Evolutionary conservation across 192 early-diverging fungal species (phyloP), one percentile per base, ranked within the genome.

Genomic region (Rhizophlyctis rosea): DNA sequence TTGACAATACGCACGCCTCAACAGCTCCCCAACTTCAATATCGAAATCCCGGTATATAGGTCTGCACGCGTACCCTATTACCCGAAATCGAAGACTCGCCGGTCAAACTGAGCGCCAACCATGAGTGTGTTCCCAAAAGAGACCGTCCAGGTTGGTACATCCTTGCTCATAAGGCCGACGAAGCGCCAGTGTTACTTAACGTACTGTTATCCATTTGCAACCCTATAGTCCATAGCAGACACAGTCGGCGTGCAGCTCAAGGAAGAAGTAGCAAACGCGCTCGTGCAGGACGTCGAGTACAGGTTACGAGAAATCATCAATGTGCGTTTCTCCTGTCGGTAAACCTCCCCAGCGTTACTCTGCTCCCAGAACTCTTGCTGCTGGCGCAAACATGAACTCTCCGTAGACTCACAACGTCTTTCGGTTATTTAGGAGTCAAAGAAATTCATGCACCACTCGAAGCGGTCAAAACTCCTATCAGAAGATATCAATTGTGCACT

Each of bases 361-460:
- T n/a, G n/a, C n/a, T n/a, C n/a, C n/a, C n/a, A n/a, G n/a, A n/a
- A n/a, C n/a, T n/a, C n/a, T n/a, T n/a, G n/a, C n/a, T n/a, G n/a
- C n/a, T n/a, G n/a, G n/a, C n/a, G n/a, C n/a, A n/a, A n/a, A n/a
- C n/a, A n/a, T n/a, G n/a, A n/a, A n/a, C n/a, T n/a, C n/a, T n/a
- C n/a, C n/a, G n/a, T n/a, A n/a, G n/a, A n/a, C n/a, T n/a, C n/a
- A 4, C 54, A 68, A 29, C 3, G 11, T 52, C 11, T 34, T 32
- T 56, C 7, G n/a, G 16, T 18, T 0, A 51, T 59, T 9, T 72
- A 92, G 83, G 95, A 98, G 69, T 92, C 94, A 0, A 79, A 76
- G 63, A 98, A 98, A 78, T 97, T 97, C 69, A 98, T 98, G 97
- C 86, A 89, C 33, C 97, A 96, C 61, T 88, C 91, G 4, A 88